Percentiles rank a stretch among this genome's conserved stretches.
Evolutionary conservation across 2,329 filamentous ascomycete genomes (phyloP).

Genomic region (Fusarium sp.): DNA sequence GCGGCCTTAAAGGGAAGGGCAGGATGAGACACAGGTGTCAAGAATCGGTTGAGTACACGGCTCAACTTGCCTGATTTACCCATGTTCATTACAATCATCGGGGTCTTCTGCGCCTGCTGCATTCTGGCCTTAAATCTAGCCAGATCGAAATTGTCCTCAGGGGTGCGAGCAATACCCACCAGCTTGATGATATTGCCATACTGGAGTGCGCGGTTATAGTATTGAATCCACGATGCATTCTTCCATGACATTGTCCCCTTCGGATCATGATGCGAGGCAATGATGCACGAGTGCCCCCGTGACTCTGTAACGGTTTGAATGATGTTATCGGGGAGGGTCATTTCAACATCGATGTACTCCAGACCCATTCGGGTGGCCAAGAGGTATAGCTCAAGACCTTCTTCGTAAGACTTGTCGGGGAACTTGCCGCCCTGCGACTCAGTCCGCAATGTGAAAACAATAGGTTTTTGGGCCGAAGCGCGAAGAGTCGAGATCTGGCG

Average conservation of each 20-base stretch:
- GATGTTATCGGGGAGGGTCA: conserved; percentile 84
- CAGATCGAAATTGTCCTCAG: conserved; percentile 90
- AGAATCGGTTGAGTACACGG: conserved; percentile 89
- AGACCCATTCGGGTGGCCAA: conserved; percentile 85
- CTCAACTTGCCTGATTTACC: conserved; percentile 88
- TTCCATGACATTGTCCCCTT: conserved; percentile 84
- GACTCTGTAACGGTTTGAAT: conserved; percentile 75
- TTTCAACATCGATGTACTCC: conserved; percentile 94
- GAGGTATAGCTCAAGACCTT: conserved; percentile 80
- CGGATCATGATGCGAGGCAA: conserved; percentile 96
- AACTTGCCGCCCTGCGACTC: conserved; percentile 89
- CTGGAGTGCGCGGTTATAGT: conserved; percentile 90
- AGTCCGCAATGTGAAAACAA: conserved; percentile 94
- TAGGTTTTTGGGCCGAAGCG: conserved; percentile 77
- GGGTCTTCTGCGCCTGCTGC: conserved; percentile 78
- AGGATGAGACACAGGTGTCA: conserved; percentile 94
- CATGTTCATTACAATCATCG: conserved; percentile 97
- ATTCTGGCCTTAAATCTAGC: conserved; percentile 85
- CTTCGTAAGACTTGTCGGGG: conserved; percentile 79
- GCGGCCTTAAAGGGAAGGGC: conserved; percentile 92
- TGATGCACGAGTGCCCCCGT: conserved; percentile 83
- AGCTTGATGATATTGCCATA: conserved; percentile 96
- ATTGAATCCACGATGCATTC: conserved; percentile 91
- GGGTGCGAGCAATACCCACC: conserved; percentile 80
- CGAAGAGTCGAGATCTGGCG: conserved; percentile 86